phyloP scores from a whole-genome alignment of 495 filamentous ascomycete species.

The Neurospora tetrasperma region DNA sequence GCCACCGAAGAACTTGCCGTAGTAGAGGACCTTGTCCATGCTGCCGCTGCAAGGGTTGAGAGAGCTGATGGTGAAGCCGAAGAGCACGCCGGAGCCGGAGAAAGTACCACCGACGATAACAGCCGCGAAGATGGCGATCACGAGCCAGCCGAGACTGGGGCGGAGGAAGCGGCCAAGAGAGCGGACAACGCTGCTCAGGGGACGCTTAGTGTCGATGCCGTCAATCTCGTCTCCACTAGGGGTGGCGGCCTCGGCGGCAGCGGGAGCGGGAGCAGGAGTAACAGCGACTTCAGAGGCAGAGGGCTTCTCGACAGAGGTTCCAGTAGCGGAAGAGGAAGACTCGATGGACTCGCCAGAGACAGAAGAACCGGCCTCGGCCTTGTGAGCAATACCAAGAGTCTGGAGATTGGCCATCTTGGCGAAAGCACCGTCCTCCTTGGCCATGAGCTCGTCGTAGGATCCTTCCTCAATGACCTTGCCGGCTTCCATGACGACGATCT shows the following conservation, averaged over 20 bases:
- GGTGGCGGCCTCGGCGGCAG: background rate
- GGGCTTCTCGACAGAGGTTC: slow-evolving; percentile 34
- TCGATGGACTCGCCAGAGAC: slow-evolving; percentile 6
- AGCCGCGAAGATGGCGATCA: slow-evolving; percentile 5
- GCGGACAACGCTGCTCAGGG: slow-evolving; percentile 4
- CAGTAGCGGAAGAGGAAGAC: background rate
- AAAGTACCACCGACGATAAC: slow-evolving; percentile 11
- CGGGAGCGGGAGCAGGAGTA: background rate
- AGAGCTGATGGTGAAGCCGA: slow-evolving; percentile 16
- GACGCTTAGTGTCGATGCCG: slow-evolving; percentile 14
- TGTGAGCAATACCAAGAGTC: slow-evolving; percentile 20
- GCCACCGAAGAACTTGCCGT: slow-evolving; percentile 70
- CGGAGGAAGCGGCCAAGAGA: background rate
- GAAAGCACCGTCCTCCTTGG: slow-evolving; percentile 39
- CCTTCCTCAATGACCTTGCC: slow-evolving; percentile 74
- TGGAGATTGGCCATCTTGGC: slow-evolving; percentile 41
- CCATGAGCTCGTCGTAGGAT: slow-evolving; percentile 55
- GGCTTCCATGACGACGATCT: slow-evolving; percentile 82
- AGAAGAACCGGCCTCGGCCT: background rate
- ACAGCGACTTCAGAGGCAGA: slow-evolving; percentile 6
- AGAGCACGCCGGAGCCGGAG: slow-evolving; percentile 20
- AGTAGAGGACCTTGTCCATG: slow-evolving; percentile 37
- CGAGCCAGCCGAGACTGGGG: slow-evolving; percentile 5
- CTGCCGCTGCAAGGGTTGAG: slow-evolving; percentile 22
- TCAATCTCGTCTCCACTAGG: slow-evolving; percentile 28